Evolutionary conservation across 257 asterid genomes (phyloP).

Genomic region (Nicotiana attenuata): DNA sequence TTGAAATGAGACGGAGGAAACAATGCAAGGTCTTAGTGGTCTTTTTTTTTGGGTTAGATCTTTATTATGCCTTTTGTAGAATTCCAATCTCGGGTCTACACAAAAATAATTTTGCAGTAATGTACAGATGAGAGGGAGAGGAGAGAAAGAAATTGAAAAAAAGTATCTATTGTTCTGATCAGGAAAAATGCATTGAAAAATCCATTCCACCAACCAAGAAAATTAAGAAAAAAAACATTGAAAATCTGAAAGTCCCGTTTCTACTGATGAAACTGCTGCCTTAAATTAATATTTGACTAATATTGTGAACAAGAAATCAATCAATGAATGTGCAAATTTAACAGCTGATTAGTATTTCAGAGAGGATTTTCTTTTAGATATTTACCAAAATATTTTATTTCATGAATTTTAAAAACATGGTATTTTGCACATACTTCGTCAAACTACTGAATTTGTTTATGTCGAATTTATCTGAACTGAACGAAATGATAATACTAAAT

Average conservation of each 20-base stretch:
- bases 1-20: neutral
- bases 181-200: neutral
- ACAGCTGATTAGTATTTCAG: neutral
- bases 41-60: neutral
- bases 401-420: neutral
- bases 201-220: neutral
- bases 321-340: neutral
- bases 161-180: neutral
- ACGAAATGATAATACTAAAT: too few relatives aligned
- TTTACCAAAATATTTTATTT: neutral
- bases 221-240: neutral
- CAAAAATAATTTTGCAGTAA: constrained; percentile 39
- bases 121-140: constrained; percentile 37
- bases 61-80: neutral
- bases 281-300: neutral
- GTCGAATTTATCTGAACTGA: too few relatives aligned
- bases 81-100: constrained; percentile 18
- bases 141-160: neutral
- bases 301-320: neutral
- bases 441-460: too few relatives aligned
- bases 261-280: neutral
- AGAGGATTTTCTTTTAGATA: neutral
- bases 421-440: too few relatives aligned
- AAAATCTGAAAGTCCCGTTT: neutral
- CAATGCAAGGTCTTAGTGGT: neutral